A percentile compares a stretch with the other conserved stretches of the same genome.
These are phyloP conservation scores for Boletellus ananiceps DNA, from an alignment of 768 basidiomycete species.

Conservation along the genomic window DNA sequence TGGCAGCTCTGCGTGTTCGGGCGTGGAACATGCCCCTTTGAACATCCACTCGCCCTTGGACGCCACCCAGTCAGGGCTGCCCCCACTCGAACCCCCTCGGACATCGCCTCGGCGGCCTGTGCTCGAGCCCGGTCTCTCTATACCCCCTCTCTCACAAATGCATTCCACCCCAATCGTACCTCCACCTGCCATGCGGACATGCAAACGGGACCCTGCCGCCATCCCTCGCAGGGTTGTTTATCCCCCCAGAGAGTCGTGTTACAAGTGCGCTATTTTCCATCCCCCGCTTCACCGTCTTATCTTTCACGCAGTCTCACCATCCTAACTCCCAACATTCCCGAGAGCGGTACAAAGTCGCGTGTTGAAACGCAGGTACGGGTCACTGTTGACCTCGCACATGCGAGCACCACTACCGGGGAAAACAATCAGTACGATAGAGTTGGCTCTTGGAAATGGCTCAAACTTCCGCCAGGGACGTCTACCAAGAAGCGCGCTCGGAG, in stretches of 20 bases:
- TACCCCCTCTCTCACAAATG: slow-evolving; percentile 36
- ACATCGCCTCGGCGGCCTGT: slow-evolving; percentile 30
- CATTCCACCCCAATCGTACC: slow-evolving; percentile 60
- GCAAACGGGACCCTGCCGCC: slow-evolving; percentile 48
- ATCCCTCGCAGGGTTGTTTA: slow-evolving; percentile 57
- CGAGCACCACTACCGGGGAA: slow-evolving; percentile 54
- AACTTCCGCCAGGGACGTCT: slow-evolving; percentile 73
- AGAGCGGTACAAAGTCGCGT: slow-evolving; percentile 80
- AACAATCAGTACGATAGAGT: slow-evolving; percentile 69
- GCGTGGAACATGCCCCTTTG: slow-evolving; percentile 16
- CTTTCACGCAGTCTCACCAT: slow-evolving; percentile 59
- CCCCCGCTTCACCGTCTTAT: slow-evolving; percentile 12
- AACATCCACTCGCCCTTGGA: slow-evolving; percentile 9
- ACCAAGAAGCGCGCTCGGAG: slow-evolving; percentile 84
- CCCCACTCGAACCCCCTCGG: slow-evolving; percentile 28
- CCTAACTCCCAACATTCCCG: slow-evolving; percentile 78
- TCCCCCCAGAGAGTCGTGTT: slow-evolving; percentile 71
- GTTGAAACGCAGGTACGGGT: slow-evolving; percentile 95
- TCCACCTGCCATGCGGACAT: slow-evolving; percentile 56
- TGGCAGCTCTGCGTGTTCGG: slow-evolving; percentile 19
- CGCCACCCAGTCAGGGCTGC: slow-evolving; percentile 36
- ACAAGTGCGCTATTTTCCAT: slow-evolving; percentile 49
- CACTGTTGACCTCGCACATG: slow-evolving; percentile 70
- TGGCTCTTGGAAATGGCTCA: slow-evolving; percentile 88
- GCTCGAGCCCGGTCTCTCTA: slow-evolving; percentile 29